Evolutionary conservation across 805 yeast species (phyloP).

Genomic region (Zygoascus biomembranicola): DNA sequence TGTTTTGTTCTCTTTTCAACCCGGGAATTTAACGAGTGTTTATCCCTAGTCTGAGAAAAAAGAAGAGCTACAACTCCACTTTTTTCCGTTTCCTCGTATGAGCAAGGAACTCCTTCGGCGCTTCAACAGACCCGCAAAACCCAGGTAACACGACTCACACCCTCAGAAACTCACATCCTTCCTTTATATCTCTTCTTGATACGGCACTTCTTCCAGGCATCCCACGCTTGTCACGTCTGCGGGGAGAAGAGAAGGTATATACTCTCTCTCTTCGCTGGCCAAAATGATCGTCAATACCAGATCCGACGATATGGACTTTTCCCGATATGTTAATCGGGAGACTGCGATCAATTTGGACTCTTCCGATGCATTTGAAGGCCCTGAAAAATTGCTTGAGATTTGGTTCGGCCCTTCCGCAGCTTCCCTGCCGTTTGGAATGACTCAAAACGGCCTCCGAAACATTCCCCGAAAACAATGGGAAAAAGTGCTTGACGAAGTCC

Average conservation of each 20-base stretch:
- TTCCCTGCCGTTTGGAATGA: constrained; percentile 32
- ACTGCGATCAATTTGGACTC: constrained; percentile 76
- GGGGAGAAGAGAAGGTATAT: background rate
- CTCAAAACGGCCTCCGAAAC: constrained; percentile 41
- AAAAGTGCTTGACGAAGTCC: constrained; percentile 66
- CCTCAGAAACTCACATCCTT: constrained; percentile 3
- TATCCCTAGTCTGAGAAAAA: background rate
- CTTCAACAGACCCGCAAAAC: constrained; percentile 30
- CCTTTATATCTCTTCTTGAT: no score
- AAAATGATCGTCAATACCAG: constrained; percentile 9
- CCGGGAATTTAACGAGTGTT: constrained; percentile 4
- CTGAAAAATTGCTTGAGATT: constrained; percentile 84
- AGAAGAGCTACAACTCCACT: constrained; percentile 1
- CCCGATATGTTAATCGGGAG: constrained; percentile 61
- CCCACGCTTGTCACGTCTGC: background rate
- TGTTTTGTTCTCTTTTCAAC: constrained; percentile 1
- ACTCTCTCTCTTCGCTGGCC: background rate
- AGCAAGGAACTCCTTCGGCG: constrained; percentile 30
- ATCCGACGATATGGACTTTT: constrained; percentile 1
- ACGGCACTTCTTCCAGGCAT: no score
- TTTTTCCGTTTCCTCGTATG: constrained; percentile 21
- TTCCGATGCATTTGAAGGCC: constrained; percentile 92
- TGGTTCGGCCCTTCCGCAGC: constrained; percentile 63
- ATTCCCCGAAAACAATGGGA: constrained; percentile 67
- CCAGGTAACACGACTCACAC: constrained; percentile 25